Evolutionary conservation across 2,329 filamentous ascomycete genomes (phyloP).

Genomic region (Cadophora sp.): DNA sequence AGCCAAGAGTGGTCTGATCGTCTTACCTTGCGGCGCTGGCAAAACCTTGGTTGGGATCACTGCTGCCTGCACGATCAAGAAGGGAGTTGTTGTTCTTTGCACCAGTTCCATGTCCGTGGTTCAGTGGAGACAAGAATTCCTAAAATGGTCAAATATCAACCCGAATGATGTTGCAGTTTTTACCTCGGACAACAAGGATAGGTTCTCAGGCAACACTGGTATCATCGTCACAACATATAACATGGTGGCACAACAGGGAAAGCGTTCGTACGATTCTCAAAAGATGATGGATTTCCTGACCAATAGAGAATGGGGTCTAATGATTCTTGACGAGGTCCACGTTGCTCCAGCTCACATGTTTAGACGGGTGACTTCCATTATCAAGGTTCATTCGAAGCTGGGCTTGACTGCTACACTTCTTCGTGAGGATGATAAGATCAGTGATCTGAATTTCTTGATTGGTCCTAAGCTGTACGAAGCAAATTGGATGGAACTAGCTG

Average conservation of each 20-base stretch:
- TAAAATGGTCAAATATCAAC: constrained; percentile 99
- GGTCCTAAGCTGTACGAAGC: constrained; percentile 97
- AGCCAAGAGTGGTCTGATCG: constrained; percentile 96
- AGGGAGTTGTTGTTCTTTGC: constrained; percentile 92
- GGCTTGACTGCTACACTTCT: constrained; percentile 93
- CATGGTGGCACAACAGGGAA: constrained; percentile 94
- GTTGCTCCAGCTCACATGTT: constrained; percentile 98
- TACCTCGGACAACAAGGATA: constrained; percentile 89
- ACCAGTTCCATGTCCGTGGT: constrained; percentile 98
- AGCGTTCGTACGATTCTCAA: constrained; percentile 88
- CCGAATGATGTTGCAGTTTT: constrained; percentile 94
- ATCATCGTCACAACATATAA: constrained; percentile 98
- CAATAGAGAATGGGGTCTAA: constrained; percentile 91
- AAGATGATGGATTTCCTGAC: constrained; percentile 98
- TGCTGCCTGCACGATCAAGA: constrained; percentile 96
- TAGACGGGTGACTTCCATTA: constrained; percentile 87
- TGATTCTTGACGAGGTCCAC: constrained; percentile 97
- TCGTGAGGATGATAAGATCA: constrained; percentile 97
- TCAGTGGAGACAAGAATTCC: constrained; percentile 94
- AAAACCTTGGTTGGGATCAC: constrained; percentile 99
- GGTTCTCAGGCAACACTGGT: constrained; percentile 86
- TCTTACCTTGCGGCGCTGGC: constrained; percentile 93
- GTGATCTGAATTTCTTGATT: constrained; percentile 95
- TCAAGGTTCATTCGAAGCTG: constrained; percentile 94
- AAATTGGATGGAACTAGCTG: constrained; percentile 98